Evolutionary conservation across 164 flowering plant species (phyloP), one percentile per base, ranked within the genome.

Genomic region (Sextonia rubra): DNA sequence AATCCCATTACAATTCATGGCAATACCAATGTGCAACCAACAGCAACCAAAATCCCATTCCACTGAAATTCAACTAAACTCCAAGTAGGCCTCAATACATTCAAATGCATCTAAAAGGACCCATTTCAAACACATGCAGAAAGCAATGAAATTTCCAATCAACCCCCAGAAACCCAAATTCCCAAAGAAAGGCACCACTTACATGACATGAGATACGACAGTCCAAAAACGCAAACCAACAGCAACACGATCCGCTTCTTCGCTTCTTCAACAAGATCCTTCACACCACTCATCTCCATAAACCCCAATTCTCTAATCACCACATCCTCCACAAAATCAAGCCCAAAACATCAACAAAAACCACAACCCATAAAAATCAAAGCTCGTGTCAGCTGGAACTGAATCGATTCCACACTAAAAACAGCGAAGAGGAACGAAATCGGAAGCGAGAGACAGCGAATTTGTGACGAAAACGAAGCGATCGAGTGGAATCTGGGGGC

Each of bases 191-290:
- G 6, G 6, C 58, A 17, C n/a, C 6, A 85, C 97, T 88, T 79
- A 96, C 99, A 77, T 0, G 99, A 96, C 99, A 96, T 91, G 71
- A 96, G 85, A 77, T 96, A 96, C 1, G 99, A 90, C 23, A 96
- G 80, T 18, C 99, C 99, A n/a, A 92, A 83, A 24, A 87, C 88
- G 79, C 95, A 93, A 24, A 92, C 80, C 52, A 74, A 77, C 77
- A 96, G 77, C 72, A 93, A 73, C 47, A 96, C 90, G 77, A 87
- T 74, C 77, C 99, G 83, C 81, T 93, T 96, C 90, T 96, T 93
- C 24, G 89, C 98, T 79, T 96, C 99, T 77, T 96, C 99, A 52
- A 84, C 82, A n/a, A 96, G 86, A 86, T 93, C 97, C 60, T 84
- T 81, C 47, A 84, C 85, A 32, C 83, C 83, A 79, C 90, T 90